These are phyloP conservation scores for Colletotrichum tropicicola DNA, from an alignment of 2,329 filamentous ascomycete species.

Conservation along the genomic window DNA sequence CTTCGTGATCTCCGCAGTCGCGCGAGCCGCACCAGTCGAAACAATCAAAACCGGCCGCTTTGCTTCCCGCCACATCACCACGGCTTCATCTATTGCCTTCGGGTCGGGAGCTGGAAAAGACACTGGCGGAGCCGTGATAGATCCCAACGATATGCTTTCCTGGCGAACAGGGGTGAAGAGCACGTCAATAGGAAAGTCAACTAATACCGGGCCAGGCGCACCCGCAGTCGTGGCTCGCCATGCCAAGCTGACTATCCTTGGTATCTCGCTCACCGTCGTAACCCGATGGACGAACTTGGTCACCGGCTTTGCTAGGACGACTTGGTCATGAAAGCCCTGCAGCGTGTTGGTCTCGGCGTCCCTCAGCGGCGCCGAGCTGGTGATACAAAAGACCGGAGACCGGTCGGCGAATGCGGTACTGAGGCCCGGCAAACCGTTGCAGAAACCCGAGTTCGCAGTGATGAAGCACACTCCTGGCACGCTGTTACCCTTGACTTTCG, in stretches of 20 bases:
- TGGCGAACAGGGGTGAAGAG: background rate
- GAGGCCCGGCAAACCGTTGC: slow-evolving; percentile 7
- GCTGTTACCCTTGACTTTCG: slow-evolving; percentile 11
- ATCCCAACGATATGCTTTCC: background rate
- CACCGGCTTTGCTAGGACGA: slow-evolving; percentile 8
- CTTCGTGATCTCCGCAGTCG: background rate
- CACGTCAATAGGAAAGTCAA: slow-evolving; percentile 12
- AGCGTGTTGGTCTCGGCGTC: slow-evolving; percentile 13
- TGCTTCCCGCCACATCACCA: background rate
- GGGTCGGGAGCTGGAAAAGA: background rate
- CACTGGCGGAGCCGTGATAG: background rate
- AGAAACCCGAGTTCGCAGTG: slow-evolving; percentile 18
- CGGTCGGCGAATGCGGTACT: slow-evolving; percentile 9
- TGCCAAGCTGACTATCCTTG: slow-evolving; percentile 8
- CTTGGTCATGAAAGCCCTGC: slow-evolving; percentile 18
- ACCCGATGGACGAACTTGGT: slow-evolving; percentile 12
- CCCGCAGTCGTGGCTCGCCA: slow-evolving; percentile 14
- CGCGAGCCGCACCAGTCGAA: slow-evolving; percentile 9
- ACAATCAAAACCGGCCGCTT: slow-evolving; percentile 4
- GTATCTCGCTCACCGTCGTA: slow-evolving; percentile 2
- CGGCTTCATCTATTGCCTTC: background rate
- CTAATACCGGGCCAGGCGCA: slow-evolving; percentile 10
- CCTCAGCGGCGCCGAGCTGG: slow-evolving; percentile 10
- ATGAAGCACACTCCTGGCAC: slow-evolving; percentile 9
- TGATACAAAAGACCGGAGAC: slow-evolving; percentile 15